Base-by-base conservation (phyloP, 768 basidiomycete species). In the Tricholoma matsutake region DNA sequence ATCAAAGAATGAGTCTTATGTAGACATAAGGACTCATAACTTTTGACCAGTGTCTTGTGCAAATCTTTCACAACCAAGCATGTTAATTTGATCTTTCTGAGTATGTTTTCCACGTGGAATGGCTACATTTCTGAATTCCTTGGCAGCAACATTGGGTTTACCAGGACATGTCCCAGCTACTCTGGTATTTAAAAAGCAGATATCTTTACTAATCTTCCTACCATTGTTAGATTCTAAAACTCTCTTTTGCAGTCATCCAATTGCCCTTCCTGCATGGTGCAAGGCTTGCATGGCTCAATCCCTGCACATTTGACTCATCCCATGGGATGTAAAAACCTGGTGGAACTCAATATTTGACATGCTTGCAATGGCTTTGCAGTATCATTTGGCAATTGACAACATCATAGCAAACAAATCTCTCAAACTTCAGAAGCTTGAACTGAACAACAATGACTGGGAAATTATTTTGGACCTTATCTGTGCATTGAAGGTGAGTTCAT, bases 261-360 rank as follows among this genome's bases (percentile, higher is more conserved):
- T 62, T 29, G 13, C 62, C 2, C 57, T 61, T 14, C 59, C 64
- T 34, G 20, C 29, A 16, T 62, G 61, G 61, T 18, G 32, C 10
- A 25, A 54, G 1, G 41, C 49, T 1, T 28, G 70, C 0, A 45
- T 6, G 61, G 4, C 41, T 68, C 0, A 56, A 25, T 2, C 7
- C 7, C 6, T 22, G 61, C 6, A 59, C 61, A 7, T 4, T 2
- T 14, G 61, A 4, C 56, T 68, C 9, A 67, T 73, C 56, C 74
- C 72, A 6, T 61, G 71, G 2, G 72, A 78, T 61, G 72, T 76
- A 1, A 29, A 56, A 14, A 67, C 0, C n/a, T n/a, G n/a, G n/a
- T n/a, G n/a, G n/a, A n/a, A n/a, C n/a, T n/a, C n/a, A n/a, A n/a
- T n/a, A n/a, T 76, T 61, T 49, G 62, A 72, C 34, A 77, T 79